Evolutionary conservation across 2,329 filamentous ascomycete genomes (phyloP).

Genomic region (Chaetomiaceae sp.): DNA sequence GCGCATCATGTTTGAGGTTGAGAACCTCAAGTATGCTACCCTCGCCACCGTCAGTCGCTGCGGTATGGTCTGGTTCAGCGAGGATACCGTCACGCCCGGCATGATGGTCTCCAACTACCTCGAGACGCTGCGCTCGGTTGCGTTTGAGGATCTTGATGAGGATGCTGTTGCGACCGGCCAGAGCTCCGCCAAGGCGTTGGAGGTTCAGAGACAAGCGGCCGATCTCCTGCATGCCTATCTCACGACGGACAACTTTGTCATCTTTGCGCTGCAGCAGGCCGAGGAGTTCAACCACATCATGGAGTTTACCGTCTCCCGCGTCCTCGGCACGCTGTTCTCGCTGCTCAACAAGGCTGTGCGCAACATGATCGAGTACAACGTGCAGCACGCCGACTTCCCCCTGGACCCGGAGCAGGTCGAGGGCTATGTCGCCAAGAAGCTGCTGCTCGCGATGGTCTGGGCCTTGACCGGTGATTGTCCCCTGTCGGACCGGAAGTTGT

Average conservation of each 20-base stretch:
- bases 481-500: conserved; percentile 77
- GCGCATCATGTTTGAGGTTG: conserved; percentile 99
- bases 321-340: conserved; percentile 89
- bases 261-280: conserved; percentile 71
- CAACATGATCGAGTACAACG: conserved; percentile 91
- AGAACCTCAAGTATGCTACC: conserved; percentile 94
- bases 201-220: conserved; percentile 73
- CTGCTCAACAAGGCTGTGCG: conserved; percentile 90
- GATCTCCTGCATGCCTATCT: conserved; percentile 73
- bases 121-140: conserved; percentile 70
- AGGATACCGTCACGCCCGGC: conserved; percentile 86
- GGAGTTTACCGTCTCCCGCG: conserved; percentile 90
- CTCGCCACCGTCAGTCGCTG: conserved; percentile 98
- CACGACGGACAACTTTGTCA: conserved; percentile 73
- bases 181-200: conserved; percentile 71
- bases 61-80: conserved; percentile 99
- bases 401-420: conserved; percentile 87
- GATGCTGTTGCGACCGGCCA: conserved; percentile 74
- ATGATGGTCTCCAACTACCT: conserved; percentile 96
- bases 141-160: conserved; percentile 94
- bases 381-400: conserved; percentile 89
- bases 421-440: conserved; percentile 85
- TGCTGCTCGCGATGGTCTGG: conserved; percentile 90
- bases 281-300: conserved; percentile 88
- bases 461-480: conserved; percentile 94